Conservation (phyloP, 768 basidiomycete genomes). For the Paxillus ammoniavirescens region DNA sequence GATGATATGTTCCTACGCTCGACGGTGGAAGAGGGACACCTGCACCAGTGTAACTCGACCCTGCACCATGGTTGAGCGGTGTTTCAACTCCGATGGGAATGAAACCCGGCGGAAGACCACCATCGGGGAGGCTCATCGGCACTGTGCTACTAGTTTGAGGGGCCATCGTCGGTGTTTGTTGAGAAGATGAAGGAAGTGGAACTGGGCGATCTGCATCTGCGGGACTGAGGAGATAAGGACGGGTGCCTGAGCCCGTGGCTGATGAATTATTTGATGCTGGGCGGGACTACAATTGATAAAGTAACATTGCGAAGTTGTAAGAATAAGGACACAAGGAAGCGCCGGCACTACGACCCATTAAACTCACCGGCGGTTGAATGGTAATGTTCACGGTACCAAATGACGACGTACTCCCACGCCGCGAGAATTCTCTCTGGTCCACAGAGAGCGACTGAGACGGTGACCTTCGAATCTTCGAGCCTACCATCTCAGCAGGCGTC, state of each 20-base stretch:
- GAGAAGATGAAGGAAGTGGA: constrained; percentile 24
- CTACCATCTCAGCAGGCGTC: constrained; percentile 21
- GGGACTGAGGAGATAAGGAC: constrained; percentile 35
- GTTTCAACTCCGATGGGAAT: constrained; percentile 28
- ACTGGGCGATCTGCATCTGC: constrained; percentile 39
- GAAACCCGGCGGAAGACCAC: constrained; percentile 38
- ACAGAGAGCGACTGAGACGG: constrained; percentile 22
- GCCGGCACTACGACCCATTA: too few species aligned
- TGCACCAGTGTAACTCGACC: constrained; percentile 23
- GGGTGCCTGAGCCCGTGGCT: constrained; percentile 20
- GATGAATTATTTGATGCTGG: constrained; percentile 37
- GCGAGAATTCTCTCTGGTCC: constrained; percentile 19
- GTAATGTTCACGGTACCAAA: constrained; percentile 32
- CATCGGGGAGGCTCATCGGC: constrained; percentile 26
- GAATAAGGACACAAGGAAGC: neutral
- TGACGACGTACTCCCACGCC: constrained; percentile 30
- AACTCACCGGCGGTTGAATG: constrained; percentile 31
- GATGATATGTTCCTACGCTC: constrained; percentile 22
- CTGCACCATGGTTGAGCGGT: constrained; percentile 10
- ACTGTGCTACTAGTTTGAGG: constrained; percentile 11
- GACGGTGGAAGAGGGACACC: constrained; percentile 33
- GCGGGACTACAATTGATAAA: constrained; percentile 29
- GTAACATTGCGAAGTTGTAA: neutral
- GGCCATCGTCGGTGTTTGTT: constrained; percentile 1
- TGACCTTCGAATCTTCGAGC: constrained; percentile 16